Percentiles rank a stretch among this genome's conserved stretches.
These are phyloP conservation scores for Fusarium sp. DNA, from an alignment of 2,329 filamentous ascomycete genomes.

Conservation along the genomic window DNA sequence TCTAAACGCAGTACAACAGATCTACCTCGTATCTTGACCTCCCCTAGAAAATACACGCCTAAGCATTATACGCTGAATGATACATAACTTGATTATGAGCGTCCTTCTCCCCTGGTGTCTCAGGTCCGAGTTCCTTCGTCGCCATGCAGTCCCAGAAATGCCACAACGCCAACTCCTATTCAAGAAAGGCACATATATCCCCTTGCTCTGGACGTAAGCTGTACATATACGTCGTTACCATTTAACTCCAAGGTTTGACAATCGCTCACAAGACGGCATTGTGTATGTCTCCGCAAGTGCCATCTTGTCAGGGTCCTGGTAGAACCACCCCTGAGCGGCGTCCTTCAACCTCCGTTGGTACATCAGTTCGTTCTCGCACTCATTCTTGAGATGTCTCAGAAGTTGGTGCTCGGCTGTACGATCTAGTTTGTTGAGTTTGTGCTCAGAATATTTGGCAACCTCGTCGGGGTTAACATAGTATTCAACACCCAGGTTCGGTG, in stretches of 20 bases:
- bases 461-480: slow-evolving; percentile 90
- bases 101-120: slow-evolving; percentile 26
- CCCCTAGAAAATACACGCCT: slow-evolving; percentile 11
- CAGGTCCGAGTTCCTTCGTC: slow-evolving; percentile 33
- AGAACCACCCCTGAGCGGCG: slow-evolving; percentile 90
- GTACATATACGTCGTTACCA: slow-evolving; percentile 35
- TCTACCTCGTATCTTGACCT: slow-evolving; percentile 5
- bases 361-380: slow-evolving; percentile 81
- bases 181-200: slow-evolving; percentile 40
- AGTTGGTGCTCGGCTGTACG: slow-evolving; percentile 80
- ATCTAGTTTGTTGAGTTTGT: slow-evolving; percentile 82
- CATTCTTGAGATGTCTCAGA: slow-evolving; percentile 73
- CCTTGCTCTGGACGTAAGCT: background rate
- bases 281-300: slow-evolving; percentile 71
- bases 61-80: slow-evolving; percentile 31
- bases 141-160: slow-evolving; percentile 47
- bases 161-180: slow-evolving; percentile 51
- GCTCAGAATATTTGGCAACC: slow-evolving; percentile 75
- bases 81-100: slow-evolving; percentile 41
- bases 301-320: slow-evolving; percentile 83
- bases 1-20: slow-evolving; percentile 6
- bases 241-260: slow-evolving; percentile 58
- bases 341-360: slow-evolving; percentile 76
- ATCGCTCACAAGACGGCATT: slow-evolving; percentile 66
- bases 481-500: slow-evolving; percentile 77